Evolutionary conservation across 2,329 filamentous ascomycete species (phyloP).

Genomic region (Apiospora arundinis): DNA sequence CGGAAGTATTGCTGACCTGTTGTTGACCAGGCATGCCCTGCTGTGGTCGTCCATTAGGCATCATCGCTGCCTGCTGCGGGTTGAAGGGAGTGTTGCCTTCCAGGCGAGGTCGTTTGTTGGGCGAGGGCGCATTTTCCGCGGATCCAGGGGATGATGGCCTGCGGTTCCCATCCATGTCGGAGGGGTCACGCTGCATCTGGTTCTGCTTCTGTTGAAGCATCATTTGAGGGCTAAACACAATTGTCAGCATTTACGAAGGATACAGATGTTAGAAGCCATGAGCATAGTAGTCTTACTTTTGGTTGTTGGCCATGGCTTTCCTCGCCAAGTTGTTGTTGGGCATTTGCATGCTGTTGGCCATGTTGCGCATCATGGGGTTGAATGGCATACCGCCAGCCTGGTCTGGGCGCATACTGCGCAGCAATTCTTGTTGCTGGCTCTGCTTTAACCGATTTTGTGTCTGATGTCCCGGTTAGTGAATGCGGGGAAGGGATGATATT

Average conservation of each 20-base stretch:
- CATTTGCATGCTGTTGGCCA: slow-evolving; percentile 67
- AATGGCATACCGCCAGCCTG: slow-evolving; percentile 59
- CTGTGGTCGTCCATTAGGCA: slow-evolving; percentile 72
- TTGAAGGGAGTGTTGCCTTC: slow-evolving; percentile 77
- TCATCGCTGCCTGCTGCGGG: slow-evolving; percentile 72
- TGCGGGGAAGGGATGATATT: slow-evolving; percentile 19
- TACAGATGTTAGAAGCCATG: background rate
- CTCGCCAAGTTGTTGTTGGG: slow-evolving; percentile 71
- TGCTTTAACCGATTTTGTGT: slow-evolving; percentile 76
- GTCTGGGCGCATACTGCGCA: slow-evolving; percentile 73
- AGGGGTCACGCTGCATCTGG: slow-evolving; percentile 87
- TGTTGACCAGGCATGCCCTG: slow-evolving; percentile 78
- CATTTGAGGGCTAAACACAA: slow-evolving; percentile 47
- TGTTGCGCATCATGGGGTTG: slow-evolving; percentile 70
- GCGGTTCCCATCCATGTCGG: slow-evolving; percentile 84
- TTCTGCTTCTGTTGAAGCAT: slow-evolving; percentile 75
- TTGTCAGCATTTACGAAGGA: slow-evolving; percentile 59
- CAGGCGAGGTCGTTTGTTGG: slow-evolving; percentile 86
- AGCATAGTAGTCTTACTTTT: slow-evolving; percentile 60
- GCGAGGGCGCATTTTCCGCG: slow-evolving; percentile 88
- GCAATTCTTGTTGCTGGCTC: slow-evolving; percentile 76
- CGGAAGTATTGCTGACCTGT: slow-evolving; percentile 60
- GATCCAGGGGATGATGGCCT: slow-evolving; percentile 82
- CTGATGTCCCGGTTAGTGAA: slow-evolving; percentile 43
- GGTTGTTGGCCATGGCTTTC: slow-evolving; percentile 81